Conservation (phyloP, 2,329 filamentous ascomycete genomes). For the Beauveria sp. region DNA sequence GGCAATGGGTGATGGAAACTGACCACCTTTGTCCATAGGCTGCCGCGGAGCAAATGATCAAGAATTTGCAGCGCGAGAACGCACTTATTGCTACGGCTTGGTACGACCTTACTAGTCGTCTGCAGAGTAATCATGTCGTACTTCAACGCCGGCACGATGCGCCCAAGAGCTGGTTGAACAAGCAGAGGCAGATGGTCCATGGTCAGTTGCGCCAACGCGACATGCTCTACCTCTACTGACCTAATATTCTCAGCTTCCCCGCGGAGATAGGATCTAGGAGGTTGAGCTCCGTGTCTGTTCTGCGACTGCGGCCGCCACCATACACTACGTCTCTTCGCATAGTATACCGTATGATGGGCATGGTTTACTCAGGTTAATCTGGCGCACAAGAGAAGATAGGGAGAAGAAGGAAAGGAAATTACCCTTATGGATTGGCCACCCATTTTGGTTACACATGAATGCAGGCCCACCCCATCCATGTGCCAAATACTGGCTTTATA, state of each 20-base stretch:
- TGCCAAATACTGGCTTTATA: neutral
- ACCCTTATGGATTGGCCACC: no score
- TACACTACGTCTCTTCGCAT: neutral
- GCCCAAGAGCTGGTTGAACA: conserved; percentile 77
- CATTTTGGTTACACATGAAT: neutral
- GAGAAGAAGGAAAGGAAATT: neutral
- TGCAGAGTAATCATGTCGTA: conserved; percentile 78
- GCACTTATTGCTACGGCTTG: conserved; percentile 74
- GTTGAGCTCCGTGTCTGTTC: conserved; percentile 19
- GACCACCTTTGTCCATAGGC: conserved; percentile 27
- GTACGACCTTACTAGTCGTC: conserved; percentile 71
- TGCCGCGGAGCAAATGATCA: conserved; percentile 48
- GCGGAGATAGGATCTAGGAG: conserved; percentile 36
- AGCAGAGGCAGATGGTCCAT: conserved; percentile 67
- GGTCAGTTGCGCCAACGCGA: conserved; percentile 40
- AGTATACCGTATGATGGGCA: neutral
- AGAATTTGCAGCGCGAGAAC: conserved; percentile 70
- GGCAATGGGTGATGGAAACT: neutral
- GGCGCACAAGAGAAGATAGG: neutral
- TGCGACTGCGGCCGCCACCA: neutral
- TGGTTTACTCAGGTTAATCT: no score
- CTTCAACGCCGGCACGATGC: conserved; percentile 67
- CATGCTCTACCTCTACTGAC: conserved; percentile 38
- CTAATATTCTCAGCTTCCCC: conserved; percentile 35
- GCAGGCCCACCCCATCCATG: neutral